Base-by-base conservation (phyloP, 163 green algal genomes). In the Picocystis sp. region DNA sequence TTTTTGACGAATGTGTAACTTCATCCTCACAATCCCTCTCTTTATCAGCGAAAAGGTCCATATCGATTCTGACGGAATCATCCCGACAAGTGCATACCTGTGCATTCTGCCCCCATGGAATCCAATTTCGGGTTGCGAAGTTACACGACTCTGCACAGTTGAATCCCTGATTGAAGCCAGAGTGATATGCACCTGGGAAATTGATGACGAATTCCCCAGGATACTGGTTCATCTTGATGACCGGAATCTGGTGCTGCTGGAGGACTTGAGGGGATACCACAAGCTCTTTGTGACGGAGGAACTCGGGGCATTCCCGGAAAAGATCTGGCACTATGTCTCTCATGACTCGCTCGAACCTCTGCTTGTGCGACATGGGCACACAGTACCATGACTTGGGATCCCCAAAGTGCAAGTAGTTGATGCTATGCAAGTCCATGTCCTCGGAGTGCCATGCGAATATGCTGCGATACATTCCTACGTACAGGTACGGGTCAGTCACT, bases 241-340 rank as follows among this genome's bases (percentile, higher is more conserved):
- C 68, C 1, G 79, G 76, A 48, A 92, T 83, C 57, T 70, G 67
- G 57, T 81, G 63, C 41, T 64, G 53, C 53, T 78, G 52, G 60
- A 92, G 65, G 51, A 84, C 57, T n/a, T 69, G 45, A 2, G 81
- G 81, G 3, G 71, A 81, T 22, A 89, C 60, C 45, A 92, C 55
- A 43, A 87, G 62, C 56, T 89, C 82, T 73, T 87, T 87, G 70
- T 87, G 78, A 11, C 78, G 52, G 49, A 87, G 54, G 63, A 87
- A 87, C 63, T 85, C 67, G 3, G 58, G 63, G 65, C 78, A 87
- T 2, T 49, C 19, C 15, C 63, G 53, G 55, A 71, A 74, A 12
- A 77, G 53, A 33, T 82, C 69, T 13, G 71, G 69, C 21, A 81
- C 46, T 50, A 74, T 50, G 44, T 62, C 61, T 50, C 65, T 33